These are phyloP conservation scores for Gypsophila paniculata DNA, from an alignment of 179 eudicot genomes.

Conservation along the genomic window DNA sequence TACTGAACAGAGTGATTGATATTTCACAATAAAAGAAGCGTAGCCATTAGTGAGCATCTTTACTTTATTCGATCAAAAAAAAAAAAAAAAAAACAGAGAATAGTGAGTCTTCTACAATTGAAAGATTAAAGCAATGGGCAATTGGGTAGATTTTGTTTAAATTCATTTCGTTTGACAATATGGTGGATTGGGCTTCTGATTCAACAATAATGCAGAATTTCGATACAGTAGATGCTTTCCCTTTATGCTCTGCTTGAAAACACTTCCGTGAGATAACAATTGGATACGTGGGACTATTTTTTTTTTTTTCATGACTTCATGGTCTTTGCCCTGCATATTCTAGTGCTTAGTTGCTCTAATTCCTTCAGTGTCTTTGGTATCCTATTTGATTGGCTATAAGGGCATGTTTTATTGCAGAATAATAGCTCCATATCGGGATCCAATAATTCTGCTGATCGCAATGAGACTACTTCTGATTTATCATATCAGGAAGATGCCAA, in stretches of 20 bases:
- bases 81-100: too few species aligned
- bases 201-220: background rate
- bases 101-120: too few species aligned
- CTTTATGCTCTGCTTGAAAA: background rate
- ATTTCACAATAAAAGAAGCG: too few species aligned
- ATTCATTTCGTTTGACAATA: background rate
- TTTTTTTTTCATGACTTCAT: background rate
- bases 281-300: background rate
- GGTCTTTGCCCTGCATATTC: background rate
- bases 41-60: too few species aligned
- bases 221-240: too few species aligned
- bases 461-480: slow-evolving; percentile 33
- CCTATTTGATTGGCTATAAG: background rate
- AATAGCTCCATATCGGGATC: slow-evolving; percentile 31
- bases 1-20: too few species aligned
- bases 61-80: too few species aligned
- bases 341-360: background rate
- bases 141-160: too few species aligned
- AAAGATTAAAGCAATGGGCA: too few species aligned
- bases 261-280: background rate
- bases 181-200: background rate
- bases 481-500: slow-evolving; percentile 29
- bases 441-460: slow-evolving; percentile 24
- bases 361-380: background rate
- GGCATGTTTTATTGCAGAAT: slow-evolving; percentile 26